Conservation (phyloP, 192 early-diverging fungal genomes). For the Coemansia sp. region DNA sequence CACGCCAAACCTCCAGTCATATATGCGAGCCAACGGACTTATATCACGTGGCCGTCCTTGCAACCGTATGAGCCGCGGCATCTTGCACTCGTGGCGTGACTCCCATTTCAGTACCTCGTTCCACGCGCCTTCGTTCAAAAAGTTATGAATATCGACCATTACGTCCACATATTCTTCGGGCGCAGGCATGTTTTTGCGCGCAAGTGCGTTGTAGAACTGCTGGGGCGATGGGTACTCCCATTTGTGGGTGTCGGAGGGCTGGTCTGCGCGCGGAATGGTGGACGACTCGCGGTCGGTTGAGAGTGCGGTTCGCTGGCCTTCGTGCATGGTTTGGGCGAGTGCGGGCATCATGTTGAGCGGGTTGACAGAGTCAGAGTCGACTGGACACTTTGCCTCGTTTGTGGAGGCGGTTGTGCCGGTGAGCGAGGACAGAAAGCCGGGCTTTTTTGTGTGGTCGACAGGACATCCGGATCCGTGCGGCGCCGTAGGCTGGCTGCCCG, state of each 20-base stretch:
- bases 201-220: constrained; percentile 85
- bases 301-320: constrained; percentile 65
- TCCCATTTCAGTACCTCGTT: constrained; percentile 95
- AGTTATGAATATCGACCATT: constrained; percentile 99
- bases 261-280: constrained; percentile 58
- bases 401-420: constrained; percentile 7
- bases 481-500: not conserved
- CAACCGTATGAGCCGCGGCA: constrained; percentile 74
- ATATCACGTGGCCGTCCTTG: constrained; percentile 80
- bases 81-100: constrained; percentile 52
- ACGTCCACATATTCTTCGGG: constrained; percentile 79
- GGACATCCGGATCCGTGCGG: constrained; percentile 14
- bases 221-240: constrained; percentile 93
- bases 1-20: constrained; percentile 60
- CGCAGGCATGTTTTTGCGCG: constrained; percentile 81
- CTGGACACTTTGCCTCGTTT: constrained; percentile 50
- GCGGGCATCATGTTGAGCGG: constrained; percentile 90
- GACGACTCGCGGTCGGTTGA: constrained; percentile 79
- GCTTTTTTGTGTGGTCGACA: constrained; percentile 23
- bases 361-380: constrained; percentile 64
- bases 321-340: constrained; percentile 63
- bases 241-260: constrained; percentile 26
- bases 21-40: constrained; percentile 65
- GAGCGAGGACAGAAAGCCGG: constrained; percentile 30
- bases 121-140: constrained; percentile 96